A percentile compares a stretch with the other conserved stretches of the same genome.
phyloP scores from a whole-genome alignment of 805 yeast species.

The Saccharomycopsis schoenii region DNA sequence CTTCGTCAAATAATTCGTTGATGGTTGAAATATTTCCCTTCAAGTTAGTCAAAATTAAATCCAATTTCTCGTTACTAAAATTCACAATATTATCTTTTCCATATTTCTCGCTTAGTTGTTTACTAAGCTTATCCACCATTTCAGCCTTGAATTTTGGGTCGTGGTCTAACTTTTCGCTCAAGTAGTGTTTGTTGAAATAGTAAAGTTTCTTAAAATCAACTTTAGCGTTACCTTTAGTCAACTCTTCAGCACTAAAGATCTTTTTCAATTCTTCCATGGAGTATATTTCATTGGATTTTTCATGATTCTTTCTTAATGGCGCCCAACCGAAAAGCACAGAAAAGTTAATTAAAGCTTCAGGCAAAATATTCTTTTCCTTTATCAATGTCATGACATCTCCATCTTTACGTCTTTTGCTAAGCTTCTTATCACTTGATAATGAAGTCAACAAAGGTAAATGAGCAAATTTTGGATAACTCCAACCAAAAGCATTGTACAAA shows the following conservation, averaged over 20 bases:
- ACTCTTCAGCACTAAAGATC: slow-evolving; percentile 53
- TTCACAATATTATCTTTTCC: slow-evolving; percentile 19
- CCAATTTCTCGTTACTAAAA: slow-evolving; percentile 27
- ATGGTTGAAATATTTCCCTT: slow-evolving; percentile 43
- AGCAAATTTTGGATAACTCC: slow-evolving; percentile 73
- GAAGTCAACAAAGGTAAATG: slow-evolving; percentile 87
- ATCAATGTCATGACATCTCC: slow-evolving; percentile 45
- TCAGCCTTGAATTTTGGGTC: slow-evolving; percentile 20
- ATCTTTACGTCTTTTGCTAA: slow-evolving; percentile 82
- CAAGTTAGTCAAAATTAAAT: slow-evolving; percentile 32
- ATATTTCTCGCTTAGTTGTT: slow-evolving; percentile 22
- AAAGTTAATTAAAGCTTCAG: slow-evolving; percentile 83
- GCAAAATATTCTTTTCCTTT: slow-evolving; percentile 53
- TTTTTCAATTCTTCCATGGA: slow-evolving; percentile 40
- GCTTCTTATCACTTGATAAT: slow-evolving; percentile 52
- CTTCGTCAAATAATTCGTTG: slow-evolving; percentile 34
- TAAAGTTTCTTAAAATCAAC: slow-evolving; percentile 70
- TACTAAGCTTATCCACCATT: slow-evolving; percentile 29
- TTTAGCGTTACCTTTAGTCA: slow-evolving; percentile 91
- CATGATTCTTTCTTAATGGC: slow-evolving; percentile 46
- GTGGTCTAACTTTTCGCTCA: slow-evolving; percentile 35
- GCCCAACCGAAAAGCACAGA: slow-evolving; percentile 94
- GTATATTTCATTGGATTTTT: slow-evolving; percentile 42
- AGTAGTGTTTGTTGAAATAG: slow-evolving; percentile 68
- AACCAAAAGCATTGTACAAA: slow-evolving; percentile 73